Percentiles rank a stretch among this genome's conserved stretches.
Evolutionary conservation across 192 early-diverging fungal genomes (phyloP).

Genomic region (Funneliformis mosseae): DNA sequence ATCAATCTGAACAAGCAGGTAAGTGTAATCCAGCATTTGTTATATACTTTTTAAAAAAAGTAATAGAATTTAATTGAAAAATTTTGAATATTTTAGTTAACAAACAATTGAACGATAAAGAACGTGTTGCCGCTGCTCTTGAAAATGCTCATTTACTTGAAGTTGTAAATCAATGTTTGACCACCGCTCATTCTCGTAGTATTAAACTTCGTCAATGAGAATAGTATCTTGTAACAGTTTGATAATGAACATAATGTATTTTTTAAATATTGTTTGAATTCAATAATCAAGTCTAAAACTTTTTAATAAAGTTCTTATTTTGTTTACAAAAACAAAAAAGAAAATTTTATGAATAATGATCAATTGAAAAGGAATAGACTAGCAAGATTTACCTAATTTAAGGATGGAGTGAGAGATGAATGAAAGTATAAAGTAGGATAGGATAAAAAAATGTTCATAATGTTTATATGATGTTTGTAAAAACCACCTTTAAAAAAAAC

Average conservation of each 20-base stretch:
- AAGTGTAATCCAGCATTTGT: not conserved
- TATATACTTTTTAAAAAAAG: slow-evolving; percentile 14
- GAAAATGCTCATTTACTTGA: slow-evolving; percentile 93
- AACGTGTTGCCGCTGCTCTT: slow-evolving; percentile 95
- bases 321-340: too few relatives aligned
- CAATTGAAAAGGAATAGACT: too few relatives aligned
- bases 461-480: too few relatives aligned
- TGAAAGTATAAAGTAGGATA: not conserved
- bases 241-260: not conserved
- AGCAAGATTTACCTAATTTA: too few relatives aligned
- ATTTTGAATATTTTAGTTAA: slow-evolving; percentile 61
- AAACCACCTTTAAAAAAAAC: too few relatives aligned
- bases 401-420: not conserved
- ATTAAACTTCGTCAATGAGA: not conserved
- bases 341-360: too few relatives aligned
- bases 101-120: slow-evolving; percentile 99
- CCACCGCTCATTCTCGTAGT: slow-evolving; percentile 52
- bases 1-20: slow-evolving; percentile 86
- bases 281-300: too few relatives aligned
- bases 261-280: not conserved
- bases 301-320: too few relatives aligned
- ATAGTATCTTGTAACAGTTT: not conserved
- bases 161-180: slow-evolving; percentile 92
- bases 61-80: not conserved
- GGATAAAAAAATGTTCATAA: not conserved